Percentiles rank a stretch among this genome's conserved stretches.
Conservation (phyloP, 2,329 filamentous ascomycete genomes). For the Helotiales sp. region DNA sequence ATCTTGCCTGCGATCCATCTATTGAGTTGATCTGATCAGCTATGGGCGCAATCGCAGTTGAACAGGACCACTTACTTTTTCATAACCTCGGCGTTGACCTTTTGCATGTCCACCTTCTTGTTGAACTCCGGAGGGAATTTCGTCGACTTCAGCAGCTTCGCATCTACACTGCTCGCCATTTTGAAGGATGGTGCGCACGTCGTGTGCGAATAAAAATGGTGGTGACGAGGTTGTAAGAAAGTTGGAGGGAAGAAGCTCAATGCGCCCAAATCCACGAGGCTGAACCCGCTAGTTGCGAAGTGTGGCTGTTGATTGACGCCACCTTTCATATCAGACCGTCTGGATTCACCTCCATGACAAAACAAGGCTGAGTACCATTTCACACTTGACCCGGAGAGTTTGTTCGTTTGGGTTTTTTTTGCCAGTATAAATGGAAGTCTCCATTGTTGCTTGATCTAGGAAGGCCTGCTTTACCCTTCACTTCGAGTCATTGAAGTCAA, state of each 20-base stretch:
- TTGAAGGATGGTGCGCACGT: slow-evolving; percentile 33
- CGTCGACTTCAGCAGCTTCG: slow-evolving; percentile 86
- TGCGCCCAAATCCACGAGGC: slow-evolving; percentile 28
- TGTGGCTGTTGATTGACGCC: slow-evolving; percentile 7
- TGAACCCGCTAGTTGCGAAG: slow-evolving; percentile 28
- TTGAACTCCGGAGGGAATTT: slow-evolving; percentile 95
- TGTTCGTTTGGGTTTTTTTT: background rate
- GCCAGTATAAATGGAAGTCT: background rate
- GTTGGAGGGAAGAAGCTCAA: background rate
- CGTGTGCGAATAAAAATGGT: slow-evolving; percentile 1
- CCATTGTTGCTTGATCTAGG: too few relatives aligned
- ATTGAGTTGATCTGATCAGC: slow-evolving; percentile 29
- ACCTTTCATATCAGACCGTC: background rate
- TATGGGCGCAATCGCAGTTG: slow-evolving; percentile 10
- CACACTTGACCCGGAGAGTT: background rate
- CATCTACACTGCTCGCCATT: slow-evolving; percentile 86
- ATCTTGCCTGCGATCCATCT: slow-evolving; percentile 96
- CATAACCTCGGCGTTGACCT: slow-evolving; percentile 97
- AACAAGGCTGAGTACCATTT: background rate
- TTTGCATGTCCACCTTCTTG: slow-evolving; percentile 94
- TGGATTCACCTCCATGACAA: background rate
- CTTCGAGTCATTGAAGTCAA: background rate
- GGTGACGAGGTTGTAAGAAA: background rate
- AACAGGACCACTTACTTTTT: slow-evolving; percentile 73
- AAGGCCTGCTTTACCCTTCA: too few relatives aligned